Evolutionary conservation across 495 filamentous ascomycete species (phyloP), one percentile per base, ranked within the genome.

Genomic region (Trypethelium eluteriae): DNA sequence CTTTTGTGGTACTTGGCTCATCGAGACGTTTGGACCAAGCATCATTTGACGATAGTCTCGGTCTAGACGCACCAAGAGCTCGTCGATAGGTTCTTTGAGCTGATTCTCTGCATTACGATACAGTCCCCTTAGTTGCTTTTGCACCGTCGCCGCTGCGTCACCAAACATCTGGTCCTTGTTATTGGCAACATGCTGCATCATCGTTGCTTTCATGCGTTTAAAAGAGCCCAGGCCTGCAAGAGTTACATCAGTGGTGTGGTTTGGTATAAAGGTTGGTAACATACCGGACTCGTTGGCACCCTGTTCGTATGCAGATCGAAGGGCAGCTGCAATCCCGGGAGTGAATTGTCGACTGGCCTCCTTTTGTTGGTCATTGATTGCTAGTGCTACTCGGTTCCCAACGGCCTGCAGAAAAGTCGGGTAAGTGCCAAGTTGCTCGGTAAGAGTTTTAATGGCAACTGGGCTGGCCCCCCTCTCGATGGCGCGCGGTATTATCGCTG

Each of bases 271-370:
- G n/a, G 2, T 12, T 16, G 16, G 41, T 61, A 59, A 59, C 71
- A 57, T 70, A 81, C 82, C 85, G 56, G 44, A 59, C 71, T 84
- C 81, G 2, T 70, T 46, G 14, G 67, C 66, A 67, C 83, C 86
- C 12, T 61, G 70, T 0, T 77, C 70, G 67, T 89, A 89, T 1
- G 79, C 80, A 5, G 72, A 59, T 0, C 39, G 38, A 81, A 89
- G 86, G 39, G 70, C 67, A 0, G 70, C 14, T 38, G 76, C 71
- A 38, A 88, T 83, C 32, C 79, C 74, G 2, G 83, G 84, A 11
- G 76, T 79, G 63, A 87, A 88, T 35, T 76, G 70, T 6, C 86
- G 81, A 69, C 82, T 88, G 39, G 81, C 81, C 2, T 85, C 84
- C 39, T 81, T 78, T 68, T 87, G 85, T 4, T 73, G 16, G 3